Evolutionary conservation across 768 basidiomycete genomes (phyloP).

Genomic region (Leucocoprinus sp.): DNA sequence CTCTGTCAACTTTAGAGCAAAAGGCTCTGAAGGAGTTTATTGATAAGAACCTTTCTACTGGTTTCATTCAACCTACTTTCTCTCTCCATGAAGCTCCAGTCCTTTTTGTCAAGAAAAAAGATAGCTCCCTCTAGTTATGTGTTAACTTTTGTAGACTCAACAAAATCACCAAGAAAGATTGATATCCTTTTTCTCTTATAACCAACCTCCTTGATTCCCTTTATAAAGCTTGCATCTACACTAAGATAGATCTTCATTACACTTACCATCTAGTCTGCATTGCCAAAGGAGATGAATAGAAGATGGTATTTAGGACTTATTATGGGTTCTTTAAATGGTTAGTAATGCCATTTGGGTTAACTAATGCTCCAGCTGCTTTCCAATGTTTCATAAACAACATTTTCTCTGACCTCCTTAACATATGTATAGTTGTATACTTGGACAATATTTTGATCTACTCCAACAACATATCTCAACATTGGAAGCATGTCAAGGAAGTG

Average conservation of each 20-base stretch:
- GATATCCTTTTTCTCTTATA: constrained; percentile 26
- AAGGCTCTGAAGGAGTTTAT: too few relatives aligned
- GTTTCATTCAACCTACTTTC: background rate
- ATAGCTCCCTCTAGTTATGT: constrained; percentile 3
- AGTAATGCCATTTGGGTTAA: too few relatives aligned
- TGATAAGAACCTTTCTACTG: background rate
- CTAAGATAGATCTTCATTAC: constrained; percentile 25
- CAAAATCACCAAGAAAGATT: constrained; percentile 25
- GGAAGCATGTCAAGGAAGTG: constrained; percentile 21
- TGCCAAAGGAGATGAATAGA: constrained; percentile 30
- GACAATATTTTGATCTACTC: constrained; percentile 34
- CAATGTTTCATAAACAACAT: too few relatives aligned
- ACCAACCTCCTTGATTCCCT: constrained; percentile 22
- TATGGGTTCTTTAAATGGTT: too few relatives aligned
- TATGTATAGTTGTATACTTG: constrained; percentile 25
- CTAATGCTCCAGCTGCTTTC: too few relatives aligned
- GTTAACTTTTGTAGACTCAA: constrained; percentile 20
- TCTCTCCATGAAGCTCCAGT: background rate
- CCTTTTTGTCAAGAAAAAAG: constrained; percentile 9
- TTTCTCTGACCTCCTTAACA: constrained; percentile 25
- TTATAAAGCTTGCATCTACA: constrained; percentile 18
- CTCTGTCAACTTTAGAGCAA: too few relatives aligned
- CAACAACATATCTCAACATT: constrained; percentile 17
- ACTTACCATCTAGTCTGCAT: constrained; percentile 30
- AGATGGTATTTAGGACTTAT: constrained; percentile 23